A percentile compares a stretch with the other conserved stretches of the same genome.
Conservation (phyloP, 331 rosid species). For the Saraca asoca region DNA sequence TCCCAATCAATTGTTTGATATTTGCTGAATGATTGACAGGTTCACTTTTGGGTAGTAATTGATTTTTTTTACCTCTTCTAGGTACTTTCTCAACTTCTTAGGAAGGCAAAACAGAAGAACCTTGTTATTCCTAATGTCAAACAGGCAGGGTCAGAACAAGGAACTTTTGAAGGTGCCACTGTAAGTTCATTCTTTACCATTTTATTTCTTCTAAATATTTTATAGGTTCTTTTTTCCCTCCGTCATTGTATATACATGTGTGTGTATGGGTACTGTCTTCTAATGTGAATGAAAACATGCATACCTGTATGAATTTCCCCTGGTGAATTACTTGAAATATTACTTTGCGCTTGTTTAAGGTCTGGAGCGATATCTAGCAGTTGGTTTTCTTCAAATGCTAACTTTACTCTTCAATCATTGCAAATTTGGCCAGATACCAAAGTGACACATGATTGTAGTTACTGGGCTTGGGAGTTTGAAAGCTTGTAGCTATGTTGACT, state of each 20-base stretch:
- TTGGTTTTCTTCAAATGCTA: background rate
- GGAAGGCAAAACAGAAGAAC: constrained; percentile 92
- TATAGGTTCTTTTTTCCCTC: background rate
- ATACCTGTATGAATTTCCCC: constrained; percentile 4
- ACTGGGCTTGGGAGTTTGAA: too few relatives aligned
- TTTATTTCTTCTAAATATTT: constrained; percentile 1
- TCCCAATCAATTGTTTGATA: constrained; percentile 4
- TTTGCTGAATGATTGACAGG: constrained; percentile 14
- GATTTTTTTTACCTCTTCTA: constrained; percentile 30
- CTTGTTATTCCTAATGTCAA: constrained; percentile 82
- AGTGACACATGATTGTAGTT: constrained; percentile 4
- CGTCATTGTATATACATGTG: constrained; percentile 10
- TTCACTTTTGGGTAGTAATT: constrained; percentile 32
- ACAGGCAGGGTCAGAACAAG: constrained; percentile 97
- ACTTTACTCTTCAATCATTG: background rate
- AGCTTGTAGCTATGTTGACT: background rate
- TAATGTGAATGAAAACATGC: constrained; percentile 18
- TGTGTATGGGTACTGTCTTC: constrained; percentile 3
- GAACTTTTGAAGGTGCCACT: constrained; percentile 96
- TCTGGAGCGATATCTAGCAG: too few relatives aligned
- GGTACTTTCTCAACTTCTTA: constrained; percentile 99
- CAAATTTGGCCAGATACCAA: constrained; percentile 14
- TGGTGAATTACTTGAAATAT: constrained; percentile 2
- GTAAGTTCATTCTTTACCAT: constrained; percentile 53
- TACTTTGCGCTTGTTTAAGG: background rate